phyloP scores from a whole-genome alignment of 192 early-diverging fungal genomes.

The Mortierella alpina region DNA sequence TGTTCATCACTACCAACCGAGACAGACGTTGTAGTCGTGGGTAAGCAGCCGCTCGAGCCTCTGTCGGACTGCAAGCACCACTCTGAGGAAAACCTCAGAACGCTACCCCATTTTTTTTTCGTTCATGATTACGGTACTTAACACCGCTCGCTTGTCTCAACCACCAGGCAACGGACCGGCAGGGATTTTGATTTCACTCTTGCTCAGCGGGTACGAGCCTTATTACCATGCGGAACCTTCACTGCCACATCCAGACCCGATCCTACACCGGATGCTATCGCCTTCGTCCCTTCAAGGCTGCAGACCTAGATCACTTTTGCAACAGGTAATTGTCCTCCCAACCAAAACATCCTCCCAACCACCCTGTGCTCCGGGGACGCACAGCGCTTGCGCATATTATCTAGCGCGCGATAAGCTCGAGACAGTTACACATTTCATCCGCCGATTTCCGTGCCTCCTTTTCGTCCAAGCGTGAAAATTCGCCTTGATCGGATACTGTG shows the following conservation, averaged over 20 bases:
- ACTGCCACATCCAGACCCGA: conserved; percentile 41
- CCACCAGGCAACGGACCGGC: conserved; percentile 44
- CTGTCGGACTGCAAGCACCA: not conserved
- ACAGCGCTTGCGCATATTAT: too few relatives aligned
- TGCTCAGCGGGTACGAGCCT: conserved; percentile 39
- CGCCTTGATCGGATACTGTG: too few relatives aligned
- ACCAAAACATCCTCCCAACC: not conserved
- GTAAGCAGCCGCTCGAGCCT: conserved; percentile 6
- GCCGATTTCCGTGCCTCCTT: too few relatives aligned
- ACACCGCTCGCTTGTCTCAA: not conserved
- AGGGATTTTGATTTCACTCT: conserved; percentile 38
- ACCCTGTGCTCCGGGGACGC: too few relatives aligned
- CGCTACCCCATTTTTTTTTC: not conserved
- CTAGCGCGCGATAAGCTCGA: too few relatives aligned
- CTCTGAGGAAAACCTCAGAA: not conserved
- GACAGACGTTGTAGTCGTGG: conserved; percentile 27
- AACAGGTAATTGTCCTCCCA: conserved; percentile 23
- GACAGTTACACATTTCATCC: too few relatives aligned
- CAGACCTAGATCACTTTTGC: conserved; percentile 30
- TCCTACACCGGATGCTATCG: conserved; percentile 42
- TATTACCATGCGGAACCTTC: conserved; percentile 43
- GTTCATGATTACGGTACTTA: not conserved
- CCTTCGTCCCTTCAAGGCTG: conserved; percentile 22
- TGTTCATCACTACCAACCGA: not conserved
- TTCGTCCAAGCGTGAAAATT: too few relatives aligned